Conservation (phyloP, 1,284 basidiomycete species). For the Paramarasmius palmivorus region DNA sequence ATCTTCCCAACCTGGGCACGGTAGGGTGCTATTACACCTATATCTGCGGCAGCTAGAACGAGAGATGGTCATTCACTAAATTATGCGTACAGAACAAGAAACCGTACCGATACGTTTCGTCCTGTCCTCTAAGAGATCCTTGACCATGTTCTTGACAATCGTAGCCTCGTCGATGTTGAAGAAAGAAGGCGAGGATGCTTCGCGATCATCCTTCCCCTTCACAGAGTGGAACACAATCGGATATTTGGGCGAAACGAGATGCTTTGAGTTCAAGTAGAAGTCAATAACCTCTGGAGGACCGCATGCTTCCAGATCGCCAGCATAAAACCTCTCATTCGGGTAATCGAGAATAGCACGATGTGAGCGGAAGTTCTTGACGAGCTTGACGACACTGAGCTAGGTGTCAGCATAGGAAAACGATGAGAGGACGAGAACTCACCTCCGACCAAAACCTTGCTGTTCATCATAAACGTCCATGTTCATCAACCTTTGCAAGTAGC, state of each 20-base stretch:
- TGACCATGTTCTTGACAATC: slow-evolving; percentile 44
- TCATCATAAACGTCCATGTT: slow-evolving; percentile 44
- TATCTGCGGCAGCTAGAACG: slow-evolving; percentile 27
- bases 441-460: slow-evolving; percentile 35
- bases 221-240: slow-evolving; percentile 65
- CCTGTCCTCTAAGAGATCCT: slow-evolving; percentile 26
- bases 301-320: slow-evolving; percentile 46
- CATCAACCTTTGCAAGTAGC: slow-evolving; percentile 63
- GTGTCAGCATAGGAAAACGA: neutral
- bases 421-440: slow-evolving; percentile 31
- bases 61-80: neutral
- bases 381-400: slow-evolving; percentile 52
- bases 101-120: slow-evolving; percentile 24
- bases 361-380: slow-evolving; percentile 61
- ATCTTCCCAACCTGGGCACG: slow-evolving; percentile 37
- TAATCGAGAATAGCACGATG: slow-evolving; percentile 55
- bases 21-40: slow-evolving; percentile 46
- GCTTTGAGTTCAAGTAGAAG: slow-evolving; percentile 34
- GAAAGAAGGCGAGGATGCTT: slow-evolving; percentile 64
- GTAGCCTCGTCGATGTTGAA: slow-evolving; percentile 62
- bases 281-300: slow-evolving; percentile 32
- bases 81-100: neutral
- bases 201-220: slow-evolving; percentile 57
- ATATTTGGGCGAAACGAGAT: slow-evolving; percentile 47
- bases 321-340: slow-evolving; percentile 59